Evolutionary conservation across 2,329 filamentous ascomycete genomes (phyloP).

Genomic region (Fusarium caatingaense): DNA sequence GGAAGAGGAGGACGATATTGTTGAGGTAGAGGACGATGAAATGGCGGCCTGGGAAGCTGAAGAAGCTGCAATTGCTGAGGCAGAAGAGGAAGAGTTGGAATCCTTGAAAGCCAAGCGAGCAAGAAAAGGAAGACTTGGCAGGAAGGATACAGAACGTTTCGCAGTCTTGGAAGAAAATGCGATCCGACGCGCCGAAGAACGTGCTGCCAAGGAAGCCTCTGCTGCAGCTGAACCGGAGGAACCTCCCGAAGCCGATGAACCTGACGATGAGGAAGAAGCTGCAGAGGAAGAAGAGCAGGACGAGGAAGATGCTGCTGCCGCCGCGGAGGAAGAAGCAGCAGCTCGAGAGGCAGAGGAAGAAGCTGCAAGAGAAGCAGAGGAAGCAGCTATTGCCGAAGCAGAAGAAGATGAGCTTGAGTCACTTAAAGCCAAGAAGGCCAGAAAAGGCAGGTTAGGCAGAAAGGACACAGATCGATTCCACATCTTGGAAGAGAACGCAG

Average conservation of each 20-base stretch:
- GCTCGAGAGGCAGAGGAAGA: conserved; percentile 13
- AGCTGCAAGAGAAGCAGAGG: conserved; percentile 33
- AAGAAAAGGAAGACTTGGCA: conserved; percentile 51
- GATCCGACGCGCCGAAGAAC: conserved; percentile 40
- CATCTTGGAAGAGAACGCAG: conserved; percentile 21
- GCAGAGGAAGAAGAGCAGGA: conserved; percentile 21
- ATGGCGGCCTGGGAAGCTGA: conserved; percentile 30
- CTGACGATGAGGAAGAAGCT: conserved; percentile 43
- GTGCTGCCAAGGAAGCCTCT: conserved; percentile 30
- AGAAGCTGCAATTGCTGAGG: conserved; percentile 43
- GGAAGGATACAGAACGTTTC: conserved; percentile 39
- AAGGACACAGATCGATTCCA: conserved; percentile 39
- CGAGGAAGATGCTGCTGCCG: not conserved
- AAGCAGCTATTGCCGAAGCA: conserved; percentile 42
- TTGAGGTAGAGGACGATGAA: conserved; percentile 7
- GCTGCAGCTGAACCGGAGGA: conserved; percentile 33
- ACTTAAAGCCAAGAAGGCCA: conserved; percentile 51
- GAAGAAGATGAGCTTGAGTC: conserved; percentile 57
- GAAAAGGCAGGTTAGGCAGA: conserved; percentile 49
- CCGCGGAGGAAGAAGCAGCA: conserved; percentile 29
- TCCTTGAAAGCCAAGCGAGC: conserved; percentile 50
- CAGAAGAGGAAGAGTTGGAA: conserved; percentile 56
- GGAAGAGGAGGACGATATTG: not conserved
- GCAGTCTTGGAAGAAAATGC: conserved; percentile 20
- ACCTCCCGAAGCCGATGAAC: not conserved